Base-by-base conservation (phyloP, 345 rosid genomes). In the Gossypium sturtianum region DNA sequence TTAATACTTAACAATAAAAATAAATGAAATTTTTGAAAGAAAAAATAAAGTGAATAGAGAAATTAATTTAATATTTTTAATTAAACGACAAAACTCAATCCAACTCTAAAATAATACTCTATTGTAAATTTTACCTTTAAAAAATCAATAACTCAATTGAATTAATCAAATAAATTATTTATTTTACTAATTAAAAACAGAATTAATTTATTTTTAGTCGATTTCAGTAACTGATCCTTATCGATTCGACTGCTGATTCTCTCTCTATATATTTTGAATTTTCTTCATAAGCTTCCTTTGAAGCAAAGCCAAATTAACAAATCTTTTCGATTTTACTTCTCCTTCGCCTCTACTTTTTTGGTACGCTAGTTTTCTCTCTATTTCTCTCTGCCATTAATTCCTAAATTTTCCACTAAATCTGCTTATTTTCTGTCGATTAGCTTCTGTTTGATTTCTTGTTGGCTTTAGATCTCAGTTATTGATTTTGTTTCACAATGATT, bases 341-440 rank as follows among this genome's bases (percentile, higher is more conserved):
- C n/a, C 2, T 10, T 29, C 60, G 73, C 61, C 73, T 34, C 73
- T 70, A 48, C 73, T 70, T 53, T 6, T 5, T 19, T 17, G 73
- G 73, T 70, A 70, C 62, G 60, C 20, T 23, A 47, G 22, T 47
- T 66, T 5, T 16, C 17, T 29, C 16, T 51, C 27, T 11, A 7
- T 38, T 0, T 68, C 22, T 70, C 17, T 4, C 19, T 17, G 11
- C 34, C n/a, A 6, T 25, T 25, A 12, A 53, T 52, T 22, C 27
- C 22, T 69, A 16, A 13, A 7, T 4, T 48, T 48, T 48, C 15
- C 2, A 16, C 15, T 25, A 3, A 64, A 64, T 64, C 22, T 69
- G 38, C 7, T 69, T 51, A 0, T 20, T 20, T 45, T 44, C n/a
- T 20, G 38, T 44, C 34, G 70, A 66, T 66, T 66, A 47, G 53